Evolutionary conservation across 176 grass and related monocot species (phyloP).

Genomic region (Cenchrus purpureus): DNA sequence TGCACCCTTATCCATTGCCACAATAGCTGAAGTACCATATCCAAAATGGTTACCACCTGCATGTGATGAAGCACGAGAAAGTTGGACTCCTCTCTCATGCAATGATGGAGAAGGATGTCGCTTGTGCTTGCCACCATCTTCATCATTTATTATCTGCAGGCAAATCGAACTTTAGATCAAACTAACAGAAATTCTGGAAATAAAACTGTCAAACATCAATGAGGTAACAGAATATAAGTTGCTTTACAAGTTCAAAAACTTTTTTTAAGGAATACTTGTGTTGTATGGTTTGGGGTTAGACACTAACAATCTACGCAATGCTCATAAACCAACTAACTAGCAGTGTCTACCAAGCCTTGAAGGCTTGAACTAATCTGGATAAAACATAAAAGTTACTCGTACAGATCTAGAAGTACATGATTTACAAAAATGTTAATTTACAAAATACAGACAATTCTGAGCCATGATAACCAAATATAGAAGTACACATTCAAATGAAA

Average conservation of each 20-base stretch:
- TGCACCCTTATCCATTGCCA: constrained; percentile 85
- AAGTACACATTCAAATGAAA: constrained; percentile 7
- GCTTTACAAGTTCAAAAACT: neutral
- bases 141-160: constrained; percentile 87
- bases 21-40: constrained; percentile 76
- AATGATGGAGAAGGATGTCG: constrained; percentile 74
- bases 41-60: constrained; percentile 57
- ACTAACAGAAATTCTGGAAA: constrained; percentile 30
- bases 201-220: constrained; percentile 16
- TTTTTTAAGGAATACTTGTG: constrained; percentile 1
- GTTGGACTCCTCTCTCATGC: constrained; percentile 64
- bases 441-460: constrained; percentile 33
- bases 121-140: constrained; percentile 83
- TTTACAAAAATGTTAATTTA: neutral
- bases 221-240: constrained; percentile 10
- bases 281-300: neutral
- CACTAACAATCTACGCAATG: constrained; percentile 5
- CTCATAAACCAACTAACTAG: constrained; percentile 10
- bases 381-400: constrained; percentile 3
- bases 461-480: neutral
- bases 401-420: constrained; percentile 15
- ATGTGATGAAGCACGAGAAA: constrained; percentile 64
- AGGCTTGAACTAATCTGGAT: constrained; percentile 23
- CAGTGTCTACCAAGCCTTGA: neutral
- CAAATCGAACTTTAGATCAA: constrained; percentile 32